Evolutionary conservation across 139 green algal species (phyloP).

Genomic region (Chlorella vulgaris): DNA sequence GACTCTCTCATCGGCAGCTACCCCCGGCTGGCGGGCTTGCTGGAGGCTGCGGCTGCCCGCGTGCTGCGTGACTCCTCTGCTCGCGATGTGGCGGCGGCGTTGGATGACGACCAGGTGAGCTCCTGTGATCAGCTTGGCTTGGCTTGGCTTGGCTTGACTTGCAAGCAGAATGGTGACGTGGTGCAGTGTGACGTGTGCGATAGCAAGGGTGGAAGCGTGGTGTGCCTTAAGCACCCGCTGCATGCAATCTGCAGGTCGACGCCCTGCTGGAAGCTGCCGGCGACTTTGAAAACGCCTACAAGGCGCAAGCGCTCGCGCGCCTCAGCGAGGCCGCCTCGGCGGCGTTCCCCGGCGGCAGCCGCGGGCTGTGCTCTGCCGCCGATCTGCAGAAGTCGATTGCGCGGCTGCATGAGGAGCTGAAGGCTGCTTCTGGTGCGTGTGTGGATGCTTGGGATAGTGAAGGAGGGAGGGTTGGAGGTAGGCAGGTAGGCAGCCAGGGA

Average conservation of each 20-base stretch:
- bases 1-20: constrained; percentile 76
- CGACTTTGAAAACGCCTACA: constrained; percentile 82
- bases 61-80: constrained; percentile 72
- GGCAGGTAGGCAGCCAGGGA: background rate
- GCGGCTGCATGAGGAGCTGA: constrained; percentile 87
- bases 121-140: background rate
- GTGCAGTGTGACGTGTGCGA: background rate
- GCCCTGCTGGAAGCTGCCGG: constrained; percentile 62
- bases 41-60: constrained; percentile 72
- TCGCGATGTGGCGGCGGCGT: constrained; percentile 2
- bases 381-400: constrained; percentile 85
- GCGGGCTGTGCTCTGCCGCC: constrained; percentile 65
- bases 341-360: constrained; percentile 74
- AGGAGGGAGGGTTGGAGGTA: background rate
- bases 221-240: no score
- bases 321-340: constrained; percentile 75
- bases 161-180: no score
- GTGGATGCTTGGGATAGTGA: background rate
- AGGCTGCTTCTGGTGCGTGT: constrained; percentile 53
- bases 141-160: background rate
- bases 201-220: no score
- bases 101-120: constrained; percentile 22
- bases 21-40: constrained; percentile 72
- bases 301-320: constrained; percentile 50
- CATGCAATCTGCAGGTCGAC: constrained; percentile 54